Percentiles rank a stretch among this genome's conserved stretches.
Conservation (phyloP, 495 filamentous ascomycete species). For the Penicillium dipodomyicola region DNA sequence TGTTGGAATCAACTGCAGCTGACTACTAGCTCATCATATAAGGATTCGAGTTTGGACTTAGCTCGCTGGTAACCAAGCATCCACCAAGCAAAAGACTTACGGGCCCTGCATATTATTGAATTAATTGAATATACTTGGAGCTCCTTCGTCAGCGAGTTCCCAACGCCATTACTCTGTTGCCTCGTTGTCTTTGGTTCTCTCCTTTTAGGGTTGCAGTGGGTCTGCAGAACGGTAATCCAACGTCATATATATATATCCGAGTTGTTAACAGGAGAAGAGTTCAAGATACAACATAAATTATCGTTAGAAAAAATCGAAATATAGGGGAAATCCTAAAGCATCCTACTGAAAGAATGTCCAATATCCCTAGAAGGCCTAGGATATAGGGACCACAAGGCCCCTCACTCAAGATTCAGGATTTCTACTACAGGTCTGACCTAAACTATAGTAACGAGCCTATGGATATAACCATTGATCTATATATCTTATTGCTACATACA, state of each 20-base stretch:
- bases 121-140: neutral
- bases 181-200: neutral
- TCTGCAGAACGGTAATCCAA: neutral
- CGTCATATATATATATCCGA: neutral
- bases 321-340: no score
- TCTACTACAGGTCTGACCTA: neutral
- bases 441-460: neutral
- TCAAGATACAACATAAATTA: no score
- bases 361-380: no score
- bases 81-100: neutral
- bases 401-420: no score
- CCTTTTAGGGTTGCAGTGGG: neutral
- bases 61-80: neutral
- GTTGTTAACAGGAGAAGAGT: no score
- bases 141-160: neutral
- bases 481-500: no score
- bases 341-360: no score
- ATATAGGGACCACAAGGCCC: no score
- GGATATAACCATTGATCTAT: neutral
- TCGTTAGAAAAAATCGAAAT: no score
- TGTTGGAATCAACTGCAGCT: neutral
- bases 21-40: neutral
- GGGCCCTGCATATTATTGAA: neutral
- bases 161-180: neutral
- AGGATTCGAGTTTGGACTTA: neutral